phyloP scores from a whole-genome alignment of 2,329 filamentous ascomycete genomes.

The Penicillium concentricum region DNA sequence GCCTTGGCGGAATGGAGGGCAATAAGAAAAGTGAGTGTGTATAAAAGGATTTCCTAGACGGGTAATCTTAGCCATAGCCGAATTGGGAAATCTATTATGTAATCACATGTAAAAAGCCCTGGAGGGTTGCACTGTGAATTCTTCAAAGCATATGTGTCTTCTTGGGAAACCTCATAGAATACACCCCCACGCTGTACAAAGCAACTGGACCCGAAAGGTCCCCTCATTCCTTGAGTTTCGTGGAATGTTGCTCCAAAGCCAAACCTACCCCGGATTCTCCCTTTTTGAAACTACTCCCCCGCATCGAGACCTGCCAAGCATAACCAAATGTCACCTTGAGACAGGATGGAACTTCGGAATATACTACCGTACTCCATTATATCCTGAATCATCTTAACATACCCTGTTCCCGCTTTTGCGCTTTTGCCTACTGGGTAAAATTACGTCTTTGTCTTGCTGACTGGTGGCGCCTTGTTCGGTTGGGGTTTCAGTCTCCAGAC shows the following conservation, averaged over 20 bases:
- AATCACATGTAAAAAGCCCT: constrained; percentile 1
- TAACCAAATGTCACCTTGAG: constrained; percentile 2
- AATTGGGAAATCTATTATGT: constrained; percentile 4
- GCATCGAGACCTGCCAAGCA: constrained; percentile 9
- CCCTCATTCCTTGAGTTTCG: not conserved
- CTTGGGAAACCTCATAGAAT: not conserved
- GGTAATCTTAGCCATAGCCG: not conserved
- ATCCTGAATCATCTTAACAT: not conserved
- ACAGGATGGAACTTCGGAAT: not conserved
- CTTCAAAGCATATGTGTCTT: not conserved
- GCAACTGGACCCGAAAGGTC: not conserved
- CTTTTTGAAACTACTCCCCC: not conserved
- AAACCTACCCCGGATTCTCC: constrained; percentile 10
- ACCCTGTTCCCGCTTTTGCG: not conserved
- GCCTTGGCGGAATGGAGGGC: constrained; percentile 15
- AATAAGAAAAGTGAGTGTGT: constrained; percentile 3
- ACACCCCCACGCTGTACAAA: not conserved
- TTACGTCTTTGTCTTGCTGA: not conserved
- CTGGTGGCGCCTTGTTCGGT: not conserved
- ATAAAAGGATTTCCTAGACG: not conserved
- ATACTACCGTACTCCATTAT: not conserved
- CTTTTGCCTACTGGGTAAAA: not conserved
- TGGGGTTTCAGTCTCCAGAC: not conserved
- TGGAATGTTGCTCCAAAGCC: constrained; percentile 4
- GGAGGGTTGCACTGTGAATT: constrained; percentile 5